A percentile compares a stretch with the other conserved stretches of the same genome.
Evolutionary conservation across 305 asterid genomes (phyloP).

Genomic region (Rubia peregrina): DNA sequence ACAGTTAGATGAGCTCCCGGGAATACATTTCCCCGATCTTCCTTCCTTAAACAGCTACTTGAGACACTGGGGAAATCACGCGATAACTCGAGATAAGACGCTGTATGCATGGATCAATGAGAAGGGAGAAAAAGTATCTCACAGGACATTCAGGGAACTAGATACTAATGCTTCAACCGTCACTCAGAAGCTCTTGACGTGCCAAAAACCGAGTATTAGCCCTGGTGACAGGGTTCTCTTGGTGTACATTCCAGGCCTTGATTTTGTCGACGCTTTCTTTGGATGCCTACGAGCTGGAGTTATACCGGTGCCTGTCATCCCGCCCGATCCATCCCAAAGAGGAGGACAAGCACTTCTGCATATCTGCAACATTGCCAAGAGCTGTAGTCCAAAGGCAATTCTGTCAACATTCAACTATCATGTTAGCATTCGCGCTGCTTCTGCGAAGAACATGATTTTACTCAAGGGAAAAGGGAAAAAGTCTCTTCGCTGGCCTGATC

Average conservation of each 20-base stretch:
- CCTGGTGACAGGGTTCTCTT: constrained; percentile 57
- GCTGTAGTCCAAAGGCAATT: constrained; percentile 57
- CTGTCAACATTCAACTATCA: constrained; percentile 57
- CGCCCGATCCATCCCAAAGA: constrained; percentile 57
- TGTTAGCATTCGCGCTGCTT: constrained; percentile 45
- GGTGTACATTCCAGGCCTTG: constrained; percentile 62
- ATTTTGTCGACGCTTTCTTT: constrained; percentile 64
- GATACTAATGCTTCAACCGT: constrained; percentile 45
- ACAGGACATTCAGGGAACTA: constrained; percentile 48
- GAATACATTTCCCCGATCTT: constrained; percentile 46
- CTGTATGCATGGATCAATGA: constrained; percentile 67
- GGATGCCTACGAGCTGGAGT: constrained; percentile 64
- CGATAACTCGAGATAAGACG: constrained; percentile 33
- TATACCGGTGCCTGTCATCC: constrained; percentile 59
- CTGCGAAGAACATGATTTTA: constrained; percentile 36
- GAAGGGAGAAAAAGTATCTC: constrained; percentile 41
- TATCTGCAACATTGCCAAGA: constrained; percentile 46
- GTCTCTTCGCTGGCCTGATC: constrained; percentile 45
- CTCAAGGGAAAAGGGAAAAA: constrained; percentile 27
- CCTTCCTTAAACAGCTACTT: constrained; percentile 43
- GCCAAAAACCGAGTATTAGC: constrained; percentile 34
- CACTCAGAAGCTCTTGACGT: constrained; percentile 34
- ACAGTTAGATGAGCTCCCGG: constrained; percentile 33
- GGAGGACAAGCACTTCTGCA: constrained; percentile 63
- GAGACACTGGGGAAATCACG: constrained; percentile 57